Base-by-base conservation (phyloP, 805 yeast genomes). In the Metschnikowia cubensis region DNA sequence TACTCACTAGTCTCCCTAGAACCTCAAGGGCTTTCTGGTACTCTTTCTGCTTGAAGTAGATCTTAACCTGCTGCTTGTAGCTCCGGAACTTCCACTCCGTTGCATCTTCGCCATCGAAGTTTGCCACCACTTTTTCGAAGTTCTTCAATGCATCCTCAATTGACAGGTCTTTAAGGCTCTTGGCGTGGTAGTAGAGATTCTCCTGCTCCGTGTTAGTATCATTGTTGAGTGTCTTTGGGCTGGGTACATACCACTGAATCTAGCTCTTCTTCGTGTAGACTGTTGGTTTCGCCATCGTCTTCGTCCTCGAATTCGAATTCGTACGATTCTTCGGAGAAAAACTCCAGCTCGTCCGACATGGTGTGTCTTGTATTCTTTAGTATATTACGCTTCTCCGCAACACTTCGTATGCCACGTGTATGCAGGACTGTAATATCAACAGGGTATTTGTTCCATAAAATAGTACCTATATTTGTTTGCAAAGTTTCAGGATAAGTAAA, bases 21-120 rank as follows among this genome's bases (percentile, higher is more conserved):
- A 53, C 55, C 8, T 47, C 49, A 14, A 71, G 49, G 4, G 67
- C 61, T 29, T 57, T 57, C 2, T 57, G 61, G 40, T 58, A 65
- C 4, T 65, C 45, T n/a, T 55, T 56, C 20, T 51, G 50, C 21
- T 58, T 55, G 54, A 60, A 70, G 36, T 57, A 45, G 15, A 74
- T 57, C 55, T 75, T 75, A 41, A 74, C 69, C 25, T 68, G 59
- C 52, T 75, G 80, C 53, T 75, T 75, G 47, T 55, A 57, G 4
- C 76, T 60, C 47, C 70, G 72, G 55, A 73, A 74, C 2, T 64
- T 51, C 75, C 75, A 74, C 25, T 62, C 64, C 29, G 57, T 52
- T 44, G 59, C 61, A 22, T 57, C 53, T 13, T 47, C 57, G 22
- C 60, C 68, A 40, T 65, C 67, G 3, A 60, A 44, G 13, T 45